phyloP scores from a whole-genome alignment of 2,329 filamentous ascomycete species.

The Aspergillus clavatus region DNA sequence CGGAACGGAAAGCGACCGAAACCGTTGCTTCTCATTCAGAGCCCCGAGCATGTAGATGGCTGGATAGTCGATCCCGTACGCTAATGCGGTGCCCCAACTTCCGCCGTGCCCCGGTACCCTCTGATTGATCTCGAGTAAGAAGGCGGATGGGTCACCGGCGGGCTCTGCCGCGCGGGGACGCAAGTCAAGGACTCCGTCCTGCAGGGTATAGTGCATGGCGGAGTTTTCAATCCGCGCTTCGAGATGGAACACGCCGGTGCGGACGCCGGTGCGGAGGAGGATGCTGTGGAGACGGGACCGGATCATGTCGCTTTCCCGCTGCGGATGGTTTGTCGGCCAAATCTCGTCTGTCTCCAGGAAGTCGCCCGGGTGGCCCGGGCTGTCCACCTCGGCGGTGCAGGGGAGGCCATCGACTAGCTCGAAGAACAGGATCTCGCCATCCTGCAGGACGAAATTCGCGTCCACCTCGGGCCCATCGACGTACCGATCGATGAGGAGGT shows the following conservation, averaged over 20 bases:
- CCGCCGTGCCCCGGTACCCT: conserved; percentile 1
- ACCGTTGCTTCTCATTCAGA: neutral
- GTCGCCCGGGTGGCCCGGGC: neutral
- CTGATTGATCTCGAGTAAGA: conserved; percentile 8
- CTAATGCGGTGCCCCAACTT: neutral
- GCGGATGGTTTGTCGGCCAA: conserved; percentile 3
- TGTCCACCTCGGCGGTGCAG: conserved; percentile 2
- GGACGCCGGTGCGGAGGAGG: conserved; percentile 1
- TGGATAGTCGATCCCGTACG: conserved; percentile 10
- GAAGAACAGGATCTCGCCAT: conserved; percentile 12
- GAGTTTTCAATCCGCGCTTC: conserved; percentile 9
- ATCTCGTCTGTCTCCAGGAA: conserved; percentile 3
- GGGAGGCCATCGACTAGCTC: conserved; percentile 15
- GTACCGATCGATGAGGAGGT: conserved; percentile 10
- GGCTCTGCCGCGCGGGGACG: neutral
- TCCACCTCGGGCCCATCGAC: conserved; percentile 14
- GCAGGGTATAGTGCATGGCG: neutral
- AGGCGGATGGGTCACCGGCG: neutral
- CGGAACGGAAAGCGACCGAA: neutral
- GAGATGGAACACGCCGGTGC: conserved; percentile 2
- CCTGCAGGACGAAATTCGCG: conserved; percentile 12
- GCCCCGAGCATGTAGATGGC: neutral
- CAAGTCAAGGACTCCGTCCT: neutral
- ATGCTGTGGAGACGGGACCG: neutral
- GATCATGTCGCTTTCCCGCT: neutral